phyloP scores from a whole-genome alignment of 2,329 filamentous ascomycete species.

The Rhynchosporium graminicola region DNA sequence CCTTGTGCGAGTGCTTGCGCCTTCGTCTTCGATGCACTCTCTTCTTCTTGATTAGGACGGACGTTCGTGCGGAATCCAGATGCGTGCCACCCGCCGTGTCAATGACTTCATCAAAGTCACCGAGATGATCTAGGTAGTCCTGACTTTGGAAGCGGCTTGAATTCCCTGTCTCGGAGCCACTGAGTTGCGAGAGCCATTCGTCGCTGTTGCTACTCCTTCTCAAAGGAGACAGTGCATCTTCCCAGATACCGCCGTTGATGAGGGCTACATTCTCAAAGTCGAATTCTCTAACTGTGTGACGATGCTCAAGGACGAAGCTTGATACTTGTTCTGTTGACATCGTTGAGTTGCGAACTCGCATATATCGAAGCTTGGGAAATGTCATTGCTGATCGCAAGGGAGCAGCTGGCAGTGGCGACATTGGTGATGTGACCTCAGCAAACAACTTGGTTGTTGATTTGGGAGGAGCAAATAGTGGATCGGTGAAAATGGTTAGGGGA shows the following conservation, averaged over 20 bases:
- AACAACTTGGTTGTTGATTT: constrained; percentile 59
- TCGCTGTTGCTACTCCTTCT: constrained; percentile 48
- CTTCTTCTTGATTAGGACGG: constrained; percentile 50
- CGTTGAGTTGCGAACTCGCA: constrained; percentile 71
- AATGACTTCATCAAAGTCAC: constrained; percentile 33
- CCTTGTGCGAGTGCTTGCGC: constrained; percentile 42
- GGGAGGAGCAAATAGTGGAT: constrained; percentile 66
- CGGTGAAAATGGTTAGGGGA: constrained; percentile 64
- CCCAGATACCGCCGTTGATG: constrained; percentile 70
- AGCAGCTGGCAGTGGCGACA: constrained; percentile 60
- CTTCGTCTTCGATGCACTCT: constrained; percentile 35
- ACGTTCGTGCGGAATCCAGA: constrained; percentile 18
- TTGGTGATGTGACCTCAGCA: constrained; percentile 63
- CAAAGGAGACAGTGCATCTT: constrained; percentile 76
- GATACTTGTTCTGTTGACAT: constrained; percentile 73
- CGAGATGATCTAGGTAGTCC: constrained; percentile 31
- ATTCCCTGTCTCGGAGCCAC: constrained; percentile 34
- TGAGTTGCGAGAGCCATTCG: constrained; percentile 43
- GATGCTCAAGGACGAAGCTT: constrained; percentile 67
- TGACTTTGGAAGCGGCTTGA: constrained; percentile 31
- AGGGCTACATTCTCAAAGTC: constrained; percentile 77
- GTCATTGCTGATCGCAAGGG: constrained; percentile 57
- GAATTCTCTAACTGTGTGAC: constrained; percentile 70
- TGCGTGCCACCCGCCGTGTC: constrained; percentile 26
- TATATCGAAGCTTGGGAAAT: constrained; percentile 67